Evolutionary conservation across 2,329 filamentous ascomycete genomes (phyloP), one percentile per base, ranked within the genome.

Genomic region (Alternaria atra): DNA sequence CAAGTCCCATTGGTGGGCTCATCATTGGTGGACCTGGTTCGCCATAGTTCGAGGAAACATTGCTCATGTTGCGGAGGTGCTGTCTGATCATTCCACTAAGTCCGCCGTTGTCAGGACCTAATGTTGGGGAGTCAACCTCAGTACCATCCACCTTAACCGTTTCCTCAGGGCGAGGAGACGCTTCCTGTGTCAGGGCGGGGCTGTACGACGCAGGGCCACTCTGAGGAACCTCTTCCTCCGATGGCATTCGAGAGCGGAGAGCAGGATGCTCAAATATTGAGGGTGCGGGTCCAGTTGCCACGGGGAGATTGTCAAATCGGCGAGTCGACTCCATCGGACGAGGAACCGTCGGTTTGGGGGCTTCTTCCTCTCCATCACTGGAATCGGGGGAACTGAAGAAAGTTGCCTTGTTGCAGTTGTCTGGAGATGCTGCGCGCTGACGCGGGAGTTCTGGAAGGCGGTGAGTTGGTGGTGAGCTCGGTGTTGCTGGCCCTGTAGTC

Each of bases 41-140:
- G 17, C 69, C 78, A 55, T 92, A 93, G 27, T 95, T 84, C 0
- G 93, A 96, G 1, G 94, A 98, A 13, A 88, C 86, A 60, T 90
- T 90, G 79, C 94, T 98, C 65, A 90, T 88, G 34, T 88, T 88
- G 52, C 95, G 89, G 40, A 98, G 81, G 81, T 98, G 95, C 63
- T 94, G 90, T 32, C 91, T 88, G 46, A 97, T 89, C 83, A 97
- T 86, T 2, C 91, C 91, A 71, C 90, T 94, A 15, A 97, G 83
- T 1, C 92, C 93, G 17, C 76, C 66, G 37, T 81, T 81, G 15
- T 83, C 83, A 0, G 91, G 90, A 2, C 91, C 91, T 6, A 97
- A 81, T 0, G 92, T 96, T 0, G 94, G 93, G 0, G 93, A 97
- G 71, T 97, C 92, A 20, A 81, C 54, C n/a, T 77, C 78, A 6